Evolutionary conservation across 2,329 filamentous ascomycete genomes (phyloP).

Genomic region (Ramularia collo-cygni): DNA sequence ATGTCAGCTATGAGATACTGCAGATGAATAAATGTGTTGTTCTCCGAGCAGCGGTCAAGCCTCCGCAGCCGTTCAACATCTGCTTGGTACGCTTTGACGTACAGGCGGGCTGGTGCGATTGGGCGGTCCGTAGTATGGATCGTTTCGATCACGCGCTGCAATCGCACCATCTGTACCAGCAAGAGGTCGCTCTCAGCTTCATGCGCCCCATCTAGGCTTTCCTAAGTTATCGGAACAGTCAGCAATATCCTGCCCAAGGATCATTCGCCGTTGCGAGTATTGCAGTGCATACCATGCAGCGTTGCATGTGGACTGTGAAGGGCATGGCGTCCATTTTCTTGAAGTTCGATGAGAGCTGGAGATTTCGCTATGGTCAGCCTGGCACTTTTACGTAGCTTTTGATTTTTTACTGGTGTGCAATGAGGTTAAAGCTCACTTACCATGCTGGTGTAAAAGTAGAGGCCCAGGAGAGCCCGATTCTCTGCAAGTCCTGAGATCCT

Average conservation of each 20-base stretch:
- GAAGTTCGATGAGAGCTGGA: conserved; percentile 20
- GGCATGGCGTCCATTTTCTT: conserved; percentile 24
- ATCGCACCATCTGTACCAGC: conserved; percentile 25
- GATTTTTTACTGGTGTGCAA: no score
- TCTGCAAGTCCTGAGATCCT: conserved; percentile 20
- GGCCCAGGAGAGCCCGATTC: conserved; percentile 20
- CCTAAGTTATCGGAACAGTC: conserved; percentile 1
- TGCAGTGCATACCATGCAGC: conserved; percentile 9
- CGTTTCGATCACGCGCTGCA: conserved; percentile 24
- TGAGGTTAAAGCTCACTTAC: conserved; percentile 3
- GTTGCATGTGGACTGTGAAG: conserved; percentile 22
- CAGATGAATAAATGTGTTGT: conserved; percentile 20
- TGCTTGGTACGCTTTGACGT: conserved; percentile 22
- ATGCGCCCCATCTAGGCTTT: conserved; percentile 15
- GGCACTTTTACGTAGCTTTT: no score
- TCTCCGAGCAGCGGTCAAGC: conserved; percentile 11
- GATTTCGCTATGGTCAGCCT: no score
- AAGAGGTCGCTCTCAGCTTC: conserved; percentile 25
- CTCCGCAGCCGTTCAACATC: conserved; percentile 21
- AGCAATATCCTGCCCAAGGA: no score
- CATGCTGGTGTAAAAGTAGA: conserved; percentile 25
- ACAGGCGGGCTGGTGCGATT: conserved; percentile 22
- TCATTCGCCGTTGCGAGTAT: no score
- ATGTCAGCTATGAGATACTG: conserved; percentile 25
- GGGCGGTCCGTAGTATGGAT: conserved; percentile 19